Conservation (phyloP, 2,329 filamentous ascomycete species). For the Aureobasidium pullulans region DNA sequence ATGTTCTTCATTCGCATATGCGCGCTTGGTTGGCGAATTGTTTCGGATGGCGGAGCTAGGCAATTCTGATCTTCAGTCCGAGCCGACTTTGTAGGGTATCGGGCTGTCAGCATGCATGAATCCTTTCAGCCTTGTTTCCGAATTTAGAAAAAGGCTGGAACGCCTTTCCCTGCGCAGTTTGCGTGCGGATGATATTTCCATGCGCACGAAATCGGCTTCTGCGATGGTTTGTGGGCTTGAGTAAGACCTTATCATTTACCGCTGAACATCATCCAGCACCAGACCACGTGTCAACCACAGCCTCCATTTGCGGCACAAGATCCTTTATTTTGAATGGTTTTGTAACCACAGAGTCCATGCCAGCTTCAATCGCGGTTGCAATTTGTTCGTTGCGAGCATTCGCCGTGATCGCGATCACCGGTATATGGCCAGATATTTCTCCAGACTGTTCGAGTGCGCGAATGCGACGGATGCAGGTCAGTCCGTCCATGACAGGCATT, state of each 20-base stretch:
- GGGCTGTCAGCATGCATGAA: not conserved
- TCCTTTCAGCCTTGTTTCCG: not conserved
- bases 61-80: not conserved
- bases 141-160: not conserved
- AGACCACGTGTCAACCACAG: slow-evolving; percentile 20
- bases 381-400: slow-evolving; percentile 72
- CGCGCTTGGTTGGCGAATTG: no score
- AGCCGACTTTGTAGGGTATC: not conserved
- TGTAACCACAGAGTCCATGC: slow-evolving; percentile 45
- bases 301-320: slow-evolving; percentile 28
- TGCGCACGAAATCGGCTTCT: not conserved
- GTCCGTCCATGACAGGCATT: slow-evolving; percentile 78
- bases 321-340: slow-evolving; percentile 30
- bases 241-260: no score
- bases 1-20: no score
- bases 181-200: not conserved
- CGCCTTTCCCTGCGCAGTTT: no score
- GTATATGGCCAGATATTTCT: slow-evolving; percentile 56
- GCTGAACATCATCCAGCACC: not conserved
- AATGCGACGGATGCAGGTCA: slow-evolving; percentile 63
- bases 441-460: slow-evolving; percentile 59
- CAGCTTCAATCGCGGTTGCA: slow-evolving; percentile 60
- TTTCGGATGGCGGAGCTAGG: no score
- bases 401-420: slow-evolving; percentile 70
- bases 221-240: not conserved